A percentile compares a stretch with the other conserved stretches of the same genome.
Evolutionary conservation across 352 stramenopile genomes (phyloP).

Genomic region (Plasmopara muralis): DNA sequence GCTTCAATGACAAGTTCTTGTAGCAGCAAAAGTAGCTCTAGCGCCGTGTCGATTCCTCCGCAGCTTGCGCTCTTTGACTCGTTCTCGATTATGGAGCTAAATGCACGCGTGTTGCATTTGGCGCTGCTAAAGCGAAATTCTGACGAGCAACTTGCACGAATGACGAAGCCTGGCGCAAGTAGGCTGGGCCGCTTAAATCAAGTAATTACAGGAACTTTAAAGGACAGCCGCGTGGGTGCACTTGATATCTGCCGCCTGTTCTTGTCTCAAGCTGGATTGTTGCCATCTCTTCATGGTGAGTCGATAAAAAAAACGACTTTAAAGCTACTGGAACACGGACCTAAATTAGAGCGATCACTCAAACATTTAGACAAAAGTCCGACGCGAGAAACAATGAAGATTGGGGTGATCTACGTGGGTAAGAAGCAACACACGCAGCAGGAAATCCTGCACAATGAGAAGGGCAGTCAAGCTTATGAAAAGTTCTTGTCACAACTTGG

Average conservation of each 20-base stretch:
- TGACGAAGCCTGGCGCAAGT: slow-evolving; percentile 37
- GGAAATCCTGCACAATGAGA: slow-evolving; percentile 74
- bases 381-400: slow-evolving; percentile 86
- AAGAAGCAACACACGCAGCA: slow-evolving; percentile 67
- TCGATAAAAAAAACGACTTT: slow-evolving; percentile 45
- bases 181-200: slow-evolving; percentile 30
- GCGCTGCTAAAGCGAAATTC: slow-evolving; percentile 38
- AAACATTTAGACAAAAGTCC: slow-evolving; percentile 82
- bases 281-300: slow-evolving; percentile 59
- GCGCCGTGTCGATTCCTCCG: slow-evolving; percentile 38
- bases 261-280: slow-evolving; percentile 61
- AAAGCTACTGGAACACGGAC: slow-evolving; percentile 62
- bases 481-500: slow-evolving; percentile 68
- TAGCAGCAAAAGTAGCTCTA: slow-evolving; percentile 26
- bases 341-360: slow-evolving; percentile 72
- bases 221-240: slow-evolving; percentile 47
- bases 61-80: slow-evolving; percentile 77
- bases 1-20: slow-evolving; percentile 17
- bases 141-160: slow-evolving; percentile 29
- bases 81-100: slow-evolving; percentile 86
- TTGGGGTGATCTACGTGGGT: slow-evolving; percentile 82
- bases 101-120: slow-evolving; percentile 63
- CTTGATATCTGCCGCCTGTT: slow-evolving; percentile 81
- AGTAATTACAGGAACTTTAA: slow-evolving; percentile 16
- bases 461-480: slow-evolving; percentile 57